These are phyloP conservation scores for Fusarium nygamai DNA, from an alignment of 2,329 filamentous ascomycete species.

Conservation along the genomic window DNA sequence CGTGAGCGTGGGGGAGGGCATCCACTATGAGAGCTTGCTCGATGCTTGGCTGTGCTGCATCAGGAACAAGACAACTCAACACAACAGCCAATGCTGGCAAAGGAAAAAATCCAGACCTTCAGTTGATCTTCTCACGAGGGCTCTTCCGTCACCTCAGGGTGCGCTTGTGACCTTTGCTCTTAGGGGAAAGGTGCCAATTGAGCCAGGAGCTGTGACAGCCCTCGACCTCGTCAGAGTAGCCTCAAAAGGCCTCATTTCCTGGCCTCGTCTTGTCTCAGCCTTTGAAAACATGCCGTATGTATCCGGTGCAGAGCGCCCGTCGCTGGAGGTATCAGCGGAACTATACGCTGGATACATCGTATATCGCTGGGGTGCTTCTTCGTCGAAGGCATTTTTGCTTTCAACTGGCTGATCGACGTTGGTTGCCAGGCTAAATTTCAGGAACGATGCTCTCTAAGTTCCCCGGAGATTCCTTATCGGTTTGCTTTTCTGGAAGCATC, in stretches of 20 bases:
- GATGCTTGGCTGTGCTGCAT: slow-evolving; percentile 4
- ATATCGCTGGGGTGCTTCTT: neutral
- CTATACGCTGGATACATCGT: neutral
- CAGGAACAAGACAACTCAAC: neutral
- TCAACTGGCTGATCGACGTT: slow-evolving; percentile 9
- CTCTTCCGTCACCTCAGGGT: slow-evolving; percentile 28
- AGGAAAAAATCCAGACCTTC: neutral
- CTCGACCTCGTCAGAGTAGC: slow-evolving; percentile 22
- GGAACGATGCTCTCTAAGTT: neutral
- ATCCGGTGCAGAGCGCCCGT: neutral
- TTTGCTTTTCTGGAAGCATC: slow-evolving; percentile 20
- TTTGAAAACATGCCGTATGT: neutral
- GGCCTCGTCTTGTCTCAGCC: neutral
- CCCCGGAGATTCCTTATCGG: neutral
- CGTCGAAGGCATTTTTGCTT: neutral
- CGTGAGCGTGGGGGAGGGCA: slow-evolving; percentile 30
- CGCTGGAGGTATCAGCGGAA: neutral
- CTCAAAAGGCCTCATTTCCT: slow-evolving; percentile 34
- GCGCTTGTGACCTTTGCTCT: slow-evolving; percentile 20
- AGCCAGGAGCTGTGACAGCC: neutral
- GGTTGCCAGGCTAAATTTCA: slow-evolving; percentile 2
- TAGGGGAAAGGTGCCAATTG: neutral
- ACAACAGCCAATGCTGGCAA: neutral
- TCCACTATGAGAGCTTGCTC: slow-evolving; percentile 4
- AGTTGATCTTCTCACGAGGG: neutral